phyloP scores from a whole-genome alignment of 257 asterid species.

The Salvia rosmarinus region DNA sequence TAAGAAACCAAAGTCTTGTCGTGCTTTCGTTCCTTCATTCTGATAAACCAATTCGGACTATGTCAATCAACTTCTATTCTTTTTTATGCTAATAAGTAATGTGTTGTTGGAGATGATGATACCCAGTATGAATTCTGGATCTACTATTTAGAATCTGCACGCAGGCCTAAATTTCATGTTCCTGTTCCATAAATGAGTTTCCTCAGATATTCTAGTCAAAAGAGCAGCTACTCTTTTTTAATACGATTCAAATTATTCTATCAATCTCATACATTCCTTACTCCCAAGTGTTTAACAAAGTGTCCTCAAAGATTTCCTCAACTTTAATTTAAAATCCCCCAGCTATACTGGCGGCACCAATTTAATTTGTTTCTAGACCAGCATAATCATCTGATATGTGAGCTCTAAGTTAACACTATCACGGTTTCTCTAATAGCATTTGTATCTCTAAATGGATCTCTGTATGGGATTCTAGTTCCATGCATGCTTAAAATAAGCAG shows the following conservation, averaged over 20 bases:
- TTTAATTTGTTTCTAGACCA: conserved; percentile 9
- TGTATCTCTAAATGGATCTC: not conserved
- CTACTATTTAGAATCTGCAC: not conserved
- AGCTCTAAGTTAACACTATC: conserved; percentile 24
- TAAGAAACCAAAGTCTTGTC: not conserved
- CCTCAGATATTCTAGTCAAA: not conserved
- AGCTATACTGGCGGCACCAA: not conserved
- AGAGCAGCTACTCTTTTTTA: not conserved
- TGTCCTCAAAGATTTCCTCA: conserved; percentile 3
- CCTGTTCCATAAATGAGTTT: not conserved
- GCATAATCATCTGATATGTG: conserved; percentile 11
- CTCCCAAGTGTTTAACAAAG: not conserved
- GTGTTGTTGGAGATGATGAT: not conserved
- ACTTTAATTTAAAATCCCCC: not conserved
- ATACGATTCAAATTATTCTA: not conserved
- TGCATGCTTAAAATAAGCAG: conserved; percentile 20
- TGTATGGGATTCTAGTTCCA: not conserved
- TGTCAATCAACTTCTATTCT: not conserved
- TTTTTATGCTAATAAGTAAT: not conserved
- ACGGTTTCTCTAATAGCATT: conserved; percentile 3
- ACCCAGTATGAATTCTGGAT: not conserved
- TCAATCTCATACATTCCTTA: not conserved
- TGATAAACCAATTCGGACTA: conserved; percentile 2
- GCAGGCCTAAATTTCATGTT: conserved; percentile 3
- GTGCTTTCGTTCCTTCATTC: not conserved